Evolutionary conservation across 2,329 filamentous ascomycete species (phyloP).

Genomic region (Mycocentrospora acerina): DNA sequence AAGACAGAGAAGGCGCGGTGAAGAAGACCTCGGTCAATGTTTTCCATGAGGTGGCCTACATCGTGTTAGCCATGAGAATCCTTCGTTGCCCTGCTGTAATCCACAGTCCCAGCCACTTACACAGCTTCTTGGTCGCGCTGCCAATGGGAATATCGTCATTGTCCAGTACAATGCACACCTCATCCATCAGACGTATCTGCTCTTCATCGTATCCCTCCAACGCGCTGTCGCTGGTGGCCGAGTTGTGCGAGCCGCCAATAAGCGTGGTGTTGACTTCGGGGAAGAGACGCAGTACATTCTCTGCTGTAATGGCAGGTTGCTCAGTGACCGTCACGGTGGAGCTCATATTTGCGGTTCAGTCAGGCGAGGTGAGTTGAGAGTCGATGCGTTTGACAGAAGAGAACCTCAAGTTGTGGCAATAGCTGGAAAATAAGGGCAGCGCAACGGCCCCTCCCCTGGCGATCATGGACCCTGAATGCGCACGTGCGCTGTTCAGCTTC

Average conservation of each 20-base stretch:
- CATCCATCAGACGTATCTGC: conserved; percentile 97
- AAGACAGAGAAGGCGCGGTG: conserved; percentile 98
- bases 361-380: conserved; percentile 5
- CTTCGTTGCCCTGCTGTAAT: conserved; percentile 88
- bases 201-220: conserved; percentile 93
- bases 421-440: conserved; percentile 2
- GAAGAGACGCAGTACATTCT: conserved; percentile 85
- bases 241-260: conserved; percentile 63
- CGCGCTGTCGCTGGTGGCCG: conserved; percentile 59
- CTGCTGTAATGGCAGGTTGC: conserved; percentile 71
- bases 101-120: conserved; percentile 63
- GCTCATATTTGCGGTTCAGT: conserved; percentile 31
- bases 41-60: conserved; percentile 94
- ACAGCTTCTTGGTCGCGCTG: conserved; percentile 96
- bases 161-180: conserved; percentile 96
- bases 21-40: conserved; percentile 92
- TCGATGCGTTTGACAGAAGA: conserved; percentile 5
- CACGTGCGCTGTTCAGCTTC: conserved; percentile 7
- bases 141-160: conserved; percentile 91
- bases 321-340: conserved; percentile 33
- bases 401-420: neutral
- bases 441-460: conserved; percentile 3
- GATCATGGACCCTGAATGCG: conserved; percentile 4
- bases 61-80: conserved; percentile 49
- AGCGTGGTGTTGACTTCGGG: conserved; percentile 73